Conservation (phyloP, 2,329 filamentous ascomycete species). For the Aspergillus brasiliensis region DNA sequence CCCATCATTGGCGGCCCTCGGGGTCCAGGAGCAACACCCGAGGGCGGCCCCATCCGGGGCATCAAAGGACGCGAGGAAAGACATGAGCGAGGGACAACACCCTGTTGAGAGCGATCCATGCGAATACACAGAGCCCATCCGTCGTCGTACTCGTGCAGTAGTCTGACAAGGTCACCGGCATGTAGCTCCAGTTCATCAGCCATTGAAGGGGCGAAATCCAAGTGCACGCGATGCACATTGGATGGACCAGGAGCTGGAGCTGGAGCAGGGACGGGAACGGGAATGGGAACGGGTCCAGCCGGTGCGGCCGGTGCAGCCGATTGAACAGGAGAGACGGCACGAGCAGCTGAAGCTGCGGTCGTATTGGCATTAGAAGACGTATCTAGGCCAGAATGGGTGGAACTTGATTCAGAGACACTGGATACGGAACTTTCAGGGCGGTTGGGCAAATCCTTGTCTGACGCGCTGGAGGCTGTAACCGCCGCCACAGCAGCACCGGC, state of each 20-base stretch:
- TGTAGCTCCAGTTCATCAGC: slow-evolving; percentile 84
- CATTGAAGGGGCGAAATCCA: slow-evolving; percentile 91
- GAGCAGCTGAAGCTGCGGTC: slow-evolving; percentile 11
- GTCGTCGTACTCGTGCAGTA: slow-evolving; percentile 96
- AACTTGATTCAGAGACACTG: slow-evolving; percentile 22
- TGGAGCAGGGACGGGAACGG: slow-evolving; percentile 22
- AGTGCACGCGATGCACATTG: slow-evolving; percentile 87
- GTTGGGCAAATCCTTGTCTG: slow-evolving; percentile 23
- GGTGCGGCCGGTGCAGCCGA: slow-evolving; percentile 17
- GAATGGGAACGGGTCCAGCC: slow-evolving; percentile 30
- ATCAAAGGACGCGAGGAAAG: slow-evolving; percentile 90
- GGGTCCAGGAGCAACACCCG: slow-evolving; percentile 33
- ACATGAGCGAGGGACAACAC: slow-evolving; percentile 91
- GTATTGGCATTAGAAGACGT: slow-evolving; percentile 22
- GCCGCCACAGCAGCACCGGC: slow-evolving; percentile 43
- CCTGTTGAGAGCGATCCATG: slow-evolving; percentile 87
- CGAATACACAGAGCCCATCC: slow-evolving; percentile 95
- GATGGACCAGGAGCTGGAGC: slow-evolving; percentile 44
- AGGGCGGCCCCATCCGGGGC: slow-evolving; percentile 62
- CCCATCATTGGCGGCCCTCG: slow-evolving; percentile 38
- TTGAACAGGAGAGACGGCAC: slow-evolving; percentile 16
- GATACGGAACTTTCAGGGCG: slow-evolving; percentile 26
- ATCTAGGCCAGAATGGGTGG: slow-evolving; percentile 28
- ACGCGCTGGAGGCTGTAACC: slow-evolving; percentile 32
- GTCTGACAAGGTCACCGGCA: slow-evolving; percentile 79